phyloP scores from a whole-genome alignment of 257 asterid genomes.

The Nicotiana knightiana region DNA sequence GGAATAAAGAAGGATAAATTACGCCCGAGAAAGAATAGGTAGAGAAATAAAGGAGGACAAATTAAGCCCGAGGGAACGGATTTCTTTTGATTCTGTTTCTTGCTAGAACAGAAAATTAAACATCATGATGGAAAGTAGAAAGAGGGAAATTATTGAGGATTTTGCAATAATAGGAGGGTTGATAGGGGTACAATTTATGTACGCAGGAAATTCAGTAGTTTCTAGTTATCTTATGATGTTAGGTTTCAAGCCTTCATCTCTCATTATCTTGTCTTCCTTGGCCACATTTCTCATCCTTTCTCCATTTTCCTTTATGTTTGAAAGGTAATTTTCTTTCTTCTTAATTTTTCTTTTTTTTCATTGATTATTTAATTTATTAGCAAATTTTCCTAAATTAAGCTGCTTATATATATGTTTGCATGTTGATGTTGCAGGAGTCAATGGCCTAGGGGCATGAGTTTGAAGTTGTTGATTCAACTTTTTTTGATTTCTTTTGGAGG shows the following conservation, averaged over 20 bases:
- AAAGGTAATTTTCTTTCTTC: slow-evolving; percentile 35
- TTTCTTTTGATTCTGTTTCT: no score
- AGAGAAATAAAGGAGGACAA: not conserved
- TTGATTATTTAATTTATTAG: not conserved
- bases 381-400: not conserved
- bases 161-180: slow-evolving; percentile 47
- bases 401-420: not conserved
- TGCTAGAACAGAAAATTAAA: not conserved
- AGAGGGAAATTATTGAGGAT: slow-evolving; percentile 42
- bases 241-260: slow-evolving; percentile 60
- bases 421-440: slow-evolving; percentile 42
- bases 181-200: slow-evolving; percentile 57
- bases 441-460: slow-evolving; percentile 61
- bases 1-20: not conserved
- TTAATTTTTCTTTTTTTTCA: not conserved
- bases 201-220: slow-evolving; percentile 71
- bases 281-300: slow-evolving; percentile 63
- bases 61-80: not conserved
- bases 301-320: slow-evolving; percentile 58
- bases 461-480: slow-evolving; percentile 47
- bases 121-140: slow-evolving; percentile 19
- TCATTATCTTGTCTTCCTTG: slow-evolving; percentile 59
- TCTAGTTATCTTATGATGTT: slow-evolving; percentile 56
- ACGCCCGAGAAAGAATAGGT: not conserved
- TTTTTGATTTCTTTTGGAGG: slow-evolving; percentile 81